Evolutionary conservation across 2,329 filamentous ascomycete genomes (phyloP), one percentile per base, ranked within the genome.

Genomic region (Colletotrichum trifolii): DNA sequence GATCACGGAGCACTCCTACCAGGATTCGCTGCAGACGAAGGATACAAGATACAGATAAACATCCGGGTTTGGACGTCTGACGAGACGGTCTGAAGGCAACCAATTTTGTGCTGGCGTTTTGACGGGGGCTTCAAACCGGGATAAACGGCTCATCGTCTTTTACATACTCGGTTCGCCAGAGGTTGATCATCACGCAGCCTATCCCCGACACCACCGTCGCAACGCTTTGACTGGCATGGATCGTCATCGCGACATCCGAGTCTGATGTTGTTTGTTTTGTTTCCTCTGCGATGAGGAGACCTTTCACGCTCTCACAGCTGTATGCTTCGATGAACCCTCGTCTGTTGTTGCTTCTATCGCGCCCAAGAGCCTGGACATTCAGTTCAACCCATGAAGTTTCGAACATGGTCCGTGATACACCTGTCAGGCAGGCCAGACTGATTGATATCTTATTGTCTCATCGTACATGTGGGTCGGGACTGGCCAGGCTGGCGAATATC

Each of bases 81-180:
- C 47, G 40, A 55, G 25, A 25, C 25, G 25, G 25, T 61, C 39
- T 46, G 62, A 55, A 62, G 57, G n/a, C 36, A 38, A 46, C 25
- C 25, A 25, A 25, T 3, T 4, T 25, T 25, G 25, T 4, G 25
- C 25, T 25, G 25, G 52, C 34, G 47, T 58, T 66, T 59, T 63
- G 59, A 65, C 63, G 39, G 15, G 33, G 63, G 58, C 50, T 45
- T 15, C 13, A 55, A 47, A 48, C 63, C 63, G 58, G 53, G 47
- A 53, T 47, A 15, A 39, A 33, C 52, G n/a, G 11, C 34, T 15
- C 25, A 39, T 12, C 33, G 50, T 35, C 36, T 17, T 25, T 25
- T 25, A 25, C 25, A 25, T 25, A 25, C 46, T 47, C 52, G 50
- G 46, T 58, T 49, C 47, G 50, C 34, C n/a, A 34, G 48, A 55